Evolutionary conservation across 2,329 filamentous ascomycete genomes (phyloP).

Genomic region (Sclerotinia glacialis): DNA sequence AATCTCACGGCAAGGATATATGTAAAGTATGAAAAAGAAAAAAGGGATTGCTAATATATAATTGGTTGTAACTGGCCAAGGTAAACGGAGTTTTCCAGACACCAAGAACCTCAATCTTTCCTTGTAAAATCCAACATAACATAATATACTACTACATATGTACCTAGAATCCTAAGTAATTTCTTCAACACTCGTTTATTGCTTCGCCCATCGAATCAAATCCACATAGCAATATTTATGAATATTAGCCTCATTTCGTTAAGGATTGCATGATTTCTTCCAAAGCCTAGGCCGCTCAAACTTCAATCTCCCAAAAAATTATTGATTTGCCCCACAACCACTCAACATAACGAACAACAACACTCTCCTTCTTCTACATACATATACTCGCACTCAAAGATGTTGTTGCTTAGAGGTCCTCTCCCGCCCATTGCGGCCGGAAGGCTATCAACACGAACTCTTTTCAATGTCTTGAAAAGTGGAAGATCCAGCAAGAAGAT

Average conservation of each 20-base stretch:
- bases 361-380: neutral
- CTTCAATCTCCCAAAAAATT: neutral
- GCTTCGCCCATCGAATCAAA: neutral
- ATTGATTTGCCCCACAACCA: conserved; percentile 1
- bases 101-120: neutral
- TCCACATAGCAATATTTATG: neutral
- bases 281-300: neutral
- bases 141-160: neutral
- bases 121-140: neutral
- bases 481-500: conserved; percentile 1
- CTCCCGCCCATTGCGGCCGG: conserved; percentile 12
- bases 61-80: conserved; percentile 1
- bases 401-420: conserved; percentile 8
- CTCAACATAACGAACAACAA: conserved; percentile 1
- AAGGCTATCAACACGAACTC: conserved; percentile 5
- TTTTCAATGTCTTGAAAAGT: conserved; percentile 11
- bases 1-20: neutral
- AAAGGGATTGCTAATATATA: neutral
- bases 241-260: neutral
- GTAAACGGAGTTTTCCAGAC: neutral
- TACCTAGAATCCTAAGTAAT: neutral
- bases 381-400: neutral
- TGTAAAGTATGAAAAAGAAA: conserved; percentile 1
- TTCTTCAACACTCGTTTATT: neutral
- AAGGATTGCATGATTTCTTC: neutral